Evolutionary conservation across 192 early-diverging fungal species (phyloP), one percentile per base, ranked within the genome.

Genomic region (Coemansia javaensis): DNA sequence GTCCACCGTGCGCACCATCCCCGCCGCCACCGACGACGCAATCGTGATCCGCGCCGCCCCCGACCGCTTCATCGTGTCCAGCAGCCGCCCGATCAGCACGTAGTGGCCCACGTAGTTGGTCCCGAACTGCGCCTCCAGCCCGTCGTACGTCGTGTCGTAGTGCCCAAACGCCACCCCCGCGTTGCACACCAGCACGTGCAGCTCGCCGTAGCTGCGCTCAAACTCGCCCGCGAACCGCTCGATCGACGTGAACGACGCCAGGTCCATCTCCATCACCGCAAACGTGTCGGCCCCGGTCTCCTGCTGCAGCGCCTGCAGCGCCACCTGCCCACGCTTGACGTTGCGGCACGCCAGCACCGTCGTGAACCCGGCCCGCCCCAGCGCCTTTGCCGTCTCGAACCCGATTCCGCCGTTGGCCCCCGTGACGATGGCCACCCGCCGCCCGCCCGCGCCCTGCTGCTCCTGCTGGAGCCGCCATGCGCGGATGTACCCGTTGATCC

Each of bases 371-470:
- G 79, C 79, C 7, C 72, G 64, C 7, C 76, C 76, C n/a, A 85
- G 42, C 2, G 75, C 79, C 40, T 73, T 68, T 18, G 77, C 76
- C 8, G 78, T 82, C 39, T 81, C 79, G 15, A 63, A 71, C 8
- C 83, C 83, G 12, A 82, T 64, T 4, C 81, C 83, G 15, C 76
- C 61, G 47, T 82, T 82, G 24, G 81, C 83, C 1, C 83, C 82
- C 9, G 76, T 73, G 22, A 73, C 66, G 1, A 73, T 63, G 10
- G 68, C 70, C 4, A 73, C 58, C 22, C 31, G 51, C 4, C 18
- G 20, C 7, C 1, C 16, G 17, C 16, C 13, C 4, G 18, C 14
- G n/a, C 44, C 20, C 2, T 20, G 14, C 15, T 12, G 12, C 14
- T 50, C 47, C 15, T 57, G 48, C n/a, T 53, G 31, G 7, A 47